phyloP scores from a whole-genome alignment of 2,329 filamentous ascomycete genomes.

The Aureobasidium pullulans region DNA sequence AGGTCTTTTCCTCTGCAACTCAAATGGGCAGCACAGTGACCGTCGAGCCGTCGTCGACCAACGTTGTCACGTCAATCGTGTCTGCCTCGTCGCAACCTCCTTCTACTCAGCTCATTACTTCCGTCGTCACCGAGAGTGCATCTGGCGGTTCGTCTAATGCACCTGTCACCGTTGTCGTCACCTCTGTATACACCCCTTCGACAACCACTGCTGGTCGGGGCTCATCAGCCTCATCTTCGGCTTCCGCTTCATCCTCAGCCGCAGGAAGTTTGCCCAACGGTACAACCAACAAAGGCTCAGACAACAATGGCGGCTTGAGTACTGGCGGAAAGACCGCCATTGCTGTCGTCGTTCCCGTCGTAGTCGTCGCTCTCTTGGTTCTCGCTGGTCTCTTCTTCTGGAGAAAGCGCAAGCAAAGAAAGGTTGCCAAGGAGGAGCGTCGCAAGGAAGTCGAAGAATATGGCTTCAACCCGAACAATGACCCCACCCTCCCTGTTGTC shows the following conservation, averaged over 20 bases:
- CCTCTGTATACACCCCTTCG: conserved; percentile 14
- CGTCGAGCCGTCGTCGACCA: conserved; percentile 15
- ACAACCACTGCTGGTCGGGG: conserved; percentile 14
- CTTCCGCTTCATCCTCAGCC: conserved; percentile 18
- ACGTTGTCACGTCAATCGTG: conserved; percentile 17
- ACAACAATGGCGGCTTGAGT: conserved; percentile 42
- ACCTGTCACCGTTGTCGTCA: conserved; percentile 22
- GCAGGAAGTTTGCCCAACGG: conserved; percentile 16
- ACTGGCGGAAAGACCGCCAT: conserved; percentile 73
- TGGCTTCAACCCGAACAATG: conserved; percentile 93
- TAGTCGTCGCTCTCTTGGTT: conserved; percentile 73
- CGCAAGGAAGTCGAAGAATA: conserved; percentile 97
- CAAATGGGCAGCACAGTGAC: conserved; percentile 14
- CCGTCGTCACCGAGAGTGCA: conserved; percentile 19
- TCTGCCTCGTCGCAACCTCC: conserved; percentile 19
- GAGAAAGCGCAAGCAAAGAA: conserved; percentile 79
- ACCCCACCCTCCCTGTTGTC: conserved; percentile 65
- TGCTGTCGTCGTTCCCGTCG: conserved; percentile 89
- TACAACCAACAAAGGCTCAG: conserved; percentile 12
- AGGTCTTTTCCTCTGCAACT: conserved; percentile 9
- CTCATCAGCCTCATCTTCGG: conserved; percentile 14
- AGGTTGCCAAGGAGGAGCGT: conserved; percentile 76
- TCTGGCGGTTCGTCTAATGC: conserved; percentile 12
- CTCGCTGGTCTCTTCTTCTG: conserved; percentile 74
- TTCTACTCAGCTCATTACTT: conserved; percentile 20